Percentiles rank a stretch among this genome's conserved stretches.
These are phyloP conservation scores for Earliella scabrosa DNA, from an alignment of 1,284 basidiomycete species.

Conservation along the genomic window DNA sequence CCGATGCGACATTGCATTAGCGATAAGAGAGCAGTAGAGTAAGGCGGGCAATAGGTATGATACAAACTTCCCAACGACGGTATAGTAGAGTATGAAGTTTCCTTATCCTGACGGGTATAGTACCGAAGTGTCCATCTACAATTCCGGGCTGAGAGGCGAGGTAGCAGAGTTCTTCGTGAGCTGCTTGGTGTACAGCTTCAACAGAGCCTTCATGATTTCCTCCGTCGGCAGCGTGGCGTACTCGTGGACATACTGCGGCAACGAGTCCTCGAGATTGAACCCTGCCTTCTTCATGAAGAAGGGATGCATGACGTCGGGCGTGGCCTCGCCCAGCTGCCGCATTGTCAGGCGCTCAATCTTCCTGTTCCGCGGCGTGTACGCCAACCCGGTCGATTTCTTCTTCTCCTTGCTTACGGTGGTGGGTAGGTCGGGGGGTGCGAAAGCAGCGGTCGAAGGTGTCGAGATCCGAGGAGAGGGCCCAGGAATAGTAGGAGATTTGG, in stretches of 20 bases:
- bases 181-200: slow-evolving; percentile 84
- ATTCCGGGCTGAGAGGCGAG: slow-evolving; percentile 4
- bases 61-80: too few species aligned
- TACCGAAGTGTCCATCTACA: neutral
- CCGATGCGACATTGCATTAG: too few species aligned
- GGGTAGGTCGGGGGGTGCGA: slow-evolving; percentile 5
- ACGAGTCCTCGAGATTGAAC: slow-evolving; percentile 77
- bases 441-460: slow-evolving; percentile 7
- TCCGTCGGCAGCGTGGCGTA: slow-evolving; percentile 85
- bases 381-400: slow-evolving; percentile 39
- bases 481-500: slow-evolving; percentile 10
- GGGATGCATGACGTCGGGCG: slow-evolving; percentile 86
- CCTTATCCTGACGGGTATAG: too few species aligned
- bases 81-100: too few species aligned
- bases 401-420: slow-evolving; percentile 5
- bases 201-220: slow-evolving; percentile 82
- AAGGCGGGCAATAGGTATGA: too few species aligned
- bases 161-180: slow-evolving; percentile 39
- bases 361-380: slow-evolving; percentile 57
- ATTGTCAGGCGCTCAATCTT: slow-evolving; percentile 78
- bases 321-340: slow-evolving; percentile 85
- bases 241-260: slow-evolving; percentile 87
- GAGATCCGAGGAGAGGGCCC: slow-evolving; percentile 8
- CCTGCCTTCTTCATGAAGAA: slow-evolving; percentile 87
- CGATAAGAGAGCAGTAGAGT: too few species aligned